Base-by-base conservation (phyloP, 345 rosid species). In the Melastoma malabathricum region DNA sequence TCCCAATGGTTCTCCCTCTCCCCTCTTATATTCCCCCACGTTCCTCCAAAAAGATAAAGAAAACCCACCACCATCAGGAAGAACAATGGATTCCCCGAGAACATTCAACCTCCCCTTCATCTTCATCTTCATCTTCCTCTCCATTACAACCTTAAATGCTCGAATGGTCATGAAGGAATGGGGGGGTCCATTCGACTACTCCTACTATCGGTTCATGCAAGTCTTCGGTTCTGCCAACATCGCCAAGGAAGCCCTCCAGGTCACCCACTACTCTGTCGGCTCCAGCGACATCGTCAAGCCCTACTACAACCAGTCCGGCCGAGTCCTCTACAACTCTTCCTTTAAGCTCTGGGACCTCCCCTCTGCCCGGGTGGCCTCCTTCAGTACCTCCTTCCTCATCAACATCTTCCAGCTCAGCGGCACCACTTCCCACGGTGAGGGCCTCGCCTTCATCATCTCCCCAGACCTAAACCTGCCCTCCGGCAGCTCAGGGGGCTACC, bases 381-480 rank as follows among this genome's bases (percentile, higher is more conserved):
- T 81, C 61, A 78, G 69, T 56, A 43, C 82, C 15, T 71, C 80
- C 7, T 73, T 78, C 57, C 59, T 71, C 9, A 55, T 81, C 64
- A 78, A 75, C 56, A 52, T 71, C 55, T 68, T 27, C 34, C 69
- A 70, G 1, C 23, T 57, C 29, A 46, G 9, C 13, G 38, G n/a
- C 46, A 15, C 64, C 27, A 14, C 55, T 3, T 15, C 39, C 22
- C 72, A 63, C 0, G 80, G 75, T 0, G 84, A 81, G 51, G 88
- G 88, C 15, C 50, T 77, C 3, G 64, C 78, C 7, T 81, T 77
- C 56, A 41, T 81, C 18, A 73, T 81, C 12, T 62, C 80, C 3
- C 81, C 81, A 2, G 62, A 73, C 20, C 54, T 57, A 16, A 6
- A 0, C 7, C 64, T 70, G 13, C 80, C 80, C 8, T 51, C 18